A percentile compares a stretch with the other conserved stretches of the same genome.
Evolutionary conservation across 352 stramenopile species (phyloP).

Genomic region (Pythium vanterpoolii): DNA sequence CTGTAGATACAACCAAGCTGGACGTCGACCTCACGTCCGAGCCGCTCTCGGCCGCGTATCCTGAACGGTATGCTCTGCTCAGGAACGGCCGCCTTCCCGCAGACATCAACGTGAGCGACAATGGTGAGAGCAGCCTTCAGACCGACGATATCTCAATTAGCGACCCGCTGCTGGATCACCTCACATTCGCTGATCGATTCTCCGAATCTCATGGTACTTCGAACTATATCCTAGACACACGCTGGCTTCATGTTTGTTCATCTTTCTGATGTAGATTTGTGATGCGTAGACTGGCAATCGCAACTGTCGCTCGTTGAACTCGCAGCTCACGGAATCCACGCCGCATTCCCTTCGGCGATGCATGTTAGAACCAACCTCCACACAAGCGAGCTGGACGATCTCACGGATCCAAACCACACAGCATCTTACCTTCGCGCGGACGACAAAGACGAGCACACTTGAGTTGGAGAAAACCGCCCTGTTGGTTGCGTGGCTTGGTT

Average conservation of each 20-base stretch:
- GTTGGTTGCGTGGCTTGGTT: neutral
- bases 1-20: neutral
- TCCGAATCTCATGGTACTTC: constrained; percentile 37
- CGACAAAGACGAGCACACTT: neutral
- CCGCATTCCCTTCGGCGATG: constrained; percentile 19
- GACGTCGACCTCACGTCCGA: constrained; percentile 8
- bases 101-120: neutral
- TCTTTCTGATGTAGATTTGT: neutral
- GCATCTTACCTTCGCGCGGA: constrained; percentile 4
- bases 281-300: constrained; percentile 15
- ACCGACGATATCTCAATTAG: constrained; percentile 28
- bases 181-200: constrained; percentile 57
- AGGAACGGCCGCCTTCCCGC: constrained; percentile 5
- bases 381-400: constrained; percentile 18
- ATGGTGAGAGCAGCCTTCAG: neutral
- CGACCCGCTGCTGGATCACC: constrained; percentile 53
- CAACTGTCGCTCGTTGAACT: constrained; percentile 18
- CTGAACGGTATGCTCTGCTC: constrained; percentile 13
- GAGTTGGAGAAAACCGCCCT: neutral
- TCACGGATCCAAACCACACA: constrained; percentile 16
- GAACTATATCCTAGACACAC: no score
- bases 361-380: constrained; percentile 1
- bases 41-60: constrained; percentile 22
- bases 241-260: neutral
- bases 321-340: constrained; percentile 28